phyloP scores from a whole-genome alignment of 1,139 yeast genomes.

The Kodamaea suecica region DNA sequence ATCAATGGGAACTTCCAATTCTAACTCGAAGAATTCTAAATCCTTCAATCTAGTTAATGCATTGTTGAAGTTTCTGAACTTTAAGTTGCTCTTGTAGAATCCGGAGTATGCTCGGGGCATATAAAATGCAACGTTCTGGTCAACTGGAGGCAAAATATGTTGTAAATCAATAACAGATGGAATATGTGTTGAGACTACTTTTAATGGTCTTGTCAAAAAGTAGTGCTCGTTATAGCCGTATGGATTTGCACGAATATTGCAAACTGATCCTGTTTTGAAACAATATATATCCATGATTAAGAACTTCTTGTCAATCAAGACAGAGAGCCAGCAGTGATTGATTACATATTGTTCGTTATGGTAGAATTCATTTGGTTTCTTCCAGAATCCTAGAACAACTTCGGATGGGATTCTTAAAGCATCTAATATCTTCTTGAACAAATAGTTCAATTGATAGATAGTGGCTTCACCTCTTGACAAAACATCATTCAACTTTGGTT shows the following conservation, averaged over 20 bases:
- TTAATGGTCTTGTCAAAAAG: conserved; percentile 73
- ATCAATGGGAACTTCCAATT: conserved; percentile 64
- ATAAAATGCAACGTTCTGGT: conserved; percentile 72
- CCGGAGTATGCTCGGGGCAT: conserved; percentile 86
- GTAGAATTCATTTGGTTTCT: conserved; percentile 63
- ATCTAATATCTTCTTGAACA: conserved; percentile 71
- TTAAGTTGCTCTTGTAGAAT: conserved; percentile 57
- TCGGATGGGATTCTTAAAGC: conserved; percentile 72
- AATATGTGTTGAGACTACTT: conserved; percentile 77
- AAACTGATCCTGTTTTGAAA: conserved; percentile 35
- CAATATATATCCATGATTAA: conserved; percentile 61
- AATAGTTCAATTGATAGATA: conserved; percentile 71
- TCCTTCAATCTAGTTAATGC: conserved; percentile 73
- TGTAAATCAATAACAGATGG: conserved; percentile 79
- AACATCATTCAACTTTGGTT: conserved; percentile 42
- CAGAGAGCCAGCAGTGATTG: conserved; percentile 89
- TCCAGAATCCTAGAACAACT: conserved; percentile 77
- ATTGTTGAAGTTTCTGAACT: conserved; percentile 67
- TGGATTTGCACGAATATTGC: conserved; percentile 30
- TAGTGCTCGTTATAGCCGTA: conserved; percentile 52
- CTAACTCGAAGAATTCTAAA: conserved; percentile 76
- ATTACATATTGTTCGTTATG: conserved; percentile 54
- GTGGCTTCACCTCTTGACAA: conserved; percentile 45
- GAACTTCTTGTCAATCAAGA: conserved; percentile 72
- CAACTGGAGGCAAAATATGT: conserved; percentile 81